A percentile compares a stretch with the other conserved stretches of the same genome.
These are phyloP conservation scores for Cylindrotheca fusiformis DNA, from an alignment of 108 stramenopile species.

Conservation along the genomic window DNA sequence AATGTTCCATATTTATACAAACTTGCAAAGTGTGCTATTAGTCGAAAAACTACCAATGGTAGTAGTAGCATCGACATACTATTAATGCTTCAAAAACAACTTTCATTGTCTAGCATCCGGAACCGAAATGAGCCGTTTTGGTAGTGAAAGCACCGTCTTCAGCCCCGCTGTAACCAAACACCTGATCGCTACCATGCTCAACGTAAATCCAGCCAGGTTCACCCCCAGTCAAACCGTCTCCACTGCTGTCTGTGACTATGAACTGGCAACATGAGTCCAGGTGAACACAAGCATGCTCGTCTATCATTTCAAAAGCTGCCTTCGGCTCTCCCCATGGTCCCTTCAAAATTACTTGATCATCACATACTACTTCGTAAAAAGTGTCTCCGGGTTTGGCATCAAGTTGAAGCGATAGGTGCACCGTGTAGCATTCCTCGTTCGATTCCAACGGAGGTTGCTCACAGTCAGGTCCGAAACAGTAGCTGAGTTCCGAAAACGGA, in stretches of 20 bases:
- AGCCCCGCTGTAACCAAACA: neutral
- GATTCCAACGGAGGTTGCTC: neutral
- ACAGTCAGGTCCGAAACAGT: neutral
- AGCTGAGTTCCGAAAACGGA: neutral
- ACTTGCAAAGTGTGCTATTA: too few species aligned
- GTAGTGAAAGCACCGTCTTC: neutral
- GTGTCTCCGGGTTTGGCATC: neutral
- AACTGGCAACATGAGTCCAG: neutral
- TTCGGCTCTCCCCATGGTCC: neutral
- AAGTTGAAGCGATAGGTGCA: neutral
- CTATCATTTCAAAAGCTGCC: neutral
- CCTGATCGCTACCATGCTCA: neutral
- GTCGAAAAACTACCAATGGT: too few species aligned
- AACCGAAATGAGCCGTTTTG: neutral
- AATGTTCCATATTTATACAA: too few species aligned
- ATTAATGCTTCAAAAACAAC: too few species aligned
- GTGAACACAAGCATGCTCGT: neutral
- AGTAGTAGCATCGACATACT: too few species aligned
- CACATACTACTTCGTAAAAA: neutral
- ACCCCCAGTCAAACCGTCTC: neutral
- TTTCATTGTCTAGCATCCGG: too few species aligned
- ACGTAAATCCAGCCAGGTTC: neutral
- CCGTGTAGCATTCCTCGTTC: neutral
- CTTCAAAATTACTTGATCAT: neutral
- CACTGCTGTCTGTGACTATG: neutral